A percentile compares a stretch with the other conserved stretches of the same genome.
Conservation (phyloP, 257 asterid genomes). For the Dorcoceras hygrometricum region DNA sequence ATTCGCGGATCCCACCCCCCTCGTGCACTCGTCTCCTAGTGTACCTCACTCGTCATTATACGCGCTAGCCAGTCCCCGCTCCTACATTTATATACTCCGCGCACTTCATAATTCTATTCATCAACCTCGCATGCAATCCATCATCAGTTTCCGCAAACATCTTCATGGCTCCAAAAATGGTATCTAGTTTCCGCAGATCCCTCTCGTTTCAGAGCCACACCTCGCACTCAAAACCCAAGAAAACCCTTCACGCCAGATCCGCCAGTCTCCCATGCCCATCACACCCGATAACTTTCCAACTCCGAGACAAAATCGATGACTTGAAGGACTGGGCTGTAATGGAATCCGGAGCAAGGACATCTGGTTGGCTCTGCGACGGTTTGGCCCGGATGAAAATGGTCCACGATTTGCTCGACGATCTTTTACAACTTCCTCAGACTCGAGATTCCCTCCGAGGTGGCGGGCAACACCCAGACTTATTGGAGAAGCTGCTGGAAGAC, state of each 20-base stretch:
- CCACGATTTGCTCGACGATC: slow-evolving; percentile 78
- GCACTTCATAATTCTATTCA: not conserved
- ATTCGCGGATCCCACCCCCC: slow-evolving; percentile 30
- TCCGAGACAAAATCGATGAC: slow-evolving; percentile 45
- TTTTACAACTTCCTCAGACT: slow-evolving; percentile 75
- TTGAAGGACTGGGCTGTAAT: slow-evolving; percentile 42
- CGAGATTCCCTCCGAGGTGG: slow-evolving; percentile 51
- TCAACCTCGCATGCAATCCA: slow-evolving; percentile 3
- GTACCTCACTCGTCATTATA: slow-evolving; percentile 20
- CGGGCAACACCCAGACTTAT: slow-evolving; percentile 23
- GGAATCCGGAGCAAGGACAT: slow-evolving; percentile 28
- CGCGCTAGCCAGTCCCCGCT: not conserved
- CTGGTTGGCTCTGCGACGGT: slow-evolving; percentile 60
- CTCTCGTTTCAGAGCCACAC: slow-evolving; percentile 72
- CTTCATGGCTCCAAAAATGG: slow-evolving; percentile 66
- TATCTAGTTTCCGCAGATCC: slow-evolving; percentile 66
- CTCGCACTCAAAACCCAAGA: slow-evolving; percentile 32
- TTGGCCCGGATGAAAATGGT: slow-evolving; percentile 49
- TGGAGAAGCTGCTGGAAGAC: slow-evolving; percentile 72
- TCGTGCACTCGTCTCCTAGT: slow-evolving; percentile 25
- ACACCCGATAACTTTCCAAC: slow-evolving; percentile 67
- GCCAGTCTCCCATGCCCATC: slow-evolving; percentile 79
- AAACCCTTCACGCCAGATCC: slow-evolving; percentile 63
- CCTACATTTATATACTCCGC: slow-evolving; percentile 29
- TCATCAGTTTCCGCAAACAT: not conserved